Evolutionary conservation across 2,329 filamentous ascomycete genomes (phyloP), one percentile per base, ranked within the genome.

Genomic region (Colletotrichum godetiae): DNA sequence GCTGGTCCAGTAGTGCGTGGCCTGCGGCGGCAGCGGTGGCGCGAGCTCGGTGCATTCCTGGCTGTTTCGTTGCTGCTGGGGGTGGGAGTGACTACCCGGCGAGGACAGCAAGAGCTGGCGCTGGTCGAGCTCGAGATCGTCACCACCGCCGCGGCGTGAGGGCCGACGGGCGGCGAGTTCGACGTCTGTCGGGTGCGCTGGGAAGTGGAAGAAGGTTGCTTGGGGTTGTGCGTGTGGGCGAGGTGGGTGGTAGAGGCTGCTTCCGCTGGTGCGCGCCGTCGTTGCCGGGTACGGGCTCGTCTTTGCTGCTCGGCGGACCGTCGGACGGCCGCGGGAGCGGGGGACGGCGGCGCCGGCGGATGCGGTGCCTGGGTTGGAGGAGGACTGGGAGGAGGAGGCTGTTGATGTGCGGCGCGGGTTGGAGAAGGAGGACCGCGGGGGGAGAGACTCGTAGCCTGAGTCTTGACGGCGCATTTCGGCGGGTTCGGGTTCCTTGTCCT

Each of bases 1-100:
- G 77, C 89, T 92, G 1, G 90, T 92, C 91, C 91, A 92, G 81
- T 92, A 92, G 78, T 92, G 89, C 1, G 89, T 89, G 3, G 91
- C 92, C 4, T 88, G 88, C 13, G 89, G 90, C 2, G 85, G 83
- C 3, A 84, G 81, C 42, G 83, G 82, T 2, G 80, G 70, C 1
- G 80, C 71, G 1, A 78, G 53, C 11, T 64, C 70, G 76, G 24
- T 74, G 76, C 27, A 76, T 66, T 53, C 75, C 68, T 29, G 77
- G 73, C 42, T 69, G 68, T 37, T 64, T 74, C 31, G 74, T 10
- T 37, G 72, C 19, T 37, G 63, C 37, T 37, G 24, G 12, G 64
- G 35, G 33, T 78, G 35, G 4, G 60, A 42, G 37, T 42, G 37
- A 15, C 37, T 12, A 10, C 42, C 42, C 1, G 42, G n/a, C 42